These are phyloP conservation scores for Exutisphaerella laricina DNA, from an alignment of 2,329 filamentous ascomycete genomes.

Conservation along the genomic window DNA sequence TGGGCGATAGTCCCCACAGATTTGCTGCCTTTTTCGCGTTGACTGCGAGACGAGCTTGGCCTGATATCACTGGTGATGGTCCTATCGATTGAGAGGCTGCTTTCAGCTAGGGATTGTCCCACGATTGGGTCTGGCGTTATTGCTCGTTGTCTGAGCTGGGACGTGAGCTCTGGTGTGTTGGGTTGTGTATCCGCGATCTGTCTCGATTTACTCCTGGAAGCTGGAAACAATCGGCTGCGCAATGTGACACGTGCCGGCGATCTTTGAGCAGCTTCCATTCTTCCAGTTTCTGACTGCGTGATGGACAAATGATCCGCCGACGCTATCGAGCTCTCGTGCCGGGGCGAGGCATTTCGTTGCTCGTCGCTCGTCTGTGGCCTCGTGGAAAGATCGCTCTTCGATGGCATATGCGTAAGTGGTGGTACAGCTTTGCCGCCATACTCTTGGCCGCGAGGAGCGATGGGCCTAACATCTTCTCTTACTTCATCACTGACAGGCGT, in stretches of 20 bases:
- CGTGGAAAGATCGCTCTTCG: background rate
- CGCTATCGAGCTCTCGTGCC: background rate
- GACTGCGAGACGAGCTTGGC: background rate
- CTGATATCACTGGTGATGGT: background rate
- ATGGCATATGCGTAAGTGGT: background rate
- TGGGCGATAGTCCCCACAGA: background rate
- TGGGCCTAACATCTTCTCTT: conserved; percentile 8
- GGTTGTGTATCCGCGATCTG: background rate
- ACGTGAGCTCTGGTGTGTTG: background rate
- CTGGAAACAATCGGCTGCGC: background rate
- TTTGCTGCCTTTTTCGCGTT: background rate
- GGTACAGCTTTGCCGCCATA: conserved; percentile 1
- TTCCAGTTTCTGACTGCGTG: background rate
- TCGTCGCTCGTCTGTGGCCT: conserved; percentile 1
- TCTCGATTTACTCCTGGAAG: background rate
- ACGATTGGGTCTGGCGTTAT: background rate
- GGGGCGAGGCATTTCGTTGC: background rate
- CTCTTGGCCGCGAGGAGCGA: conserved; percentile 2
- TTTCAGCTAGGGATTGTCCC: background rate
- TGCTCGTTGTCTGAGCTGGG: background rate
- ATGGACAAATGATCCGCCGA: background rate
- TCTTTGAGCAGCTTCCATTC: background rate
- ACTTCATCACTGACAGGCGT: conserved; percentile 4
- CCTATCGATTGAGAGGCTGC: background rate
- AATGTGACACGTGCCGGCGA: background rate